Evolutionary conservation across 768 basidiomycete species (phyloP), one percentile per base, ranked within the genome.

Genomic region (Russula ochroleuca): DNA sequence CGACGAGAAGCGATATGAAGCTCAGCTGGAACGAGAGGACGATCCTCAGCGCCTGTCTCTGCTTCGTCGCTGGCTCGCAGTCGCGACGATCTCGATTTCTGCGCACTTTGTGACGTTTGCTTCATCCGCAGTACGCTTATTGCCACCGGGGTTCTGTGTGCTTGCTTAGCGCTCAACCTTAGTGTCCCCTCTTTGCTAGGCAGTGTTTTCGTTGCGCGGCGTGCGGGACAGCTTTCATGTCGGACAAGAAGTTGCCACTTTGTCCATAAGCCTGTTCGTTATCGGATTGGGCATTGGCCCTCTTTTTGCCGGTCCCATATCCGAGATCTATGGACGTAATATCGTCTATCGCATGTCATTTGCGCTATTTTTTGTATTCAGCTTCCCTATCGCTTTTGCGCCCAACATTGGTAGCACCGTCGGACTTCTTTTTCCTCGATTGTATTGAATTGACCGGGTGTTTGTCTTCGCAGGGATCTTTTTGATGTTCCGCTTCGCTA

Each of bases 301-400:
- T 13, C 65, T 73, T 21, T 21, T 72, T 17, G 64, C 69, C 13
- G 78, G 75, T 5, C 78, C 78, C 1, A 74, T 74, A 19, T 83
- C 75, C 54, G 79, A 80, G 68, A 67, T 88, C 15, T 83, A 85
- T 69, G 89, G 91, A 2, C 77, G 86, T 49, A 85, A 83, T 60
- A 72, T 79, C 51, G 80, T 91, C 13, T 90, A 92, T 71, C 77
- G 79, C 13, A 68, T 79, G 5, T 86, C 87, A 0, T 91, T 87
- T 65, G 67, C 75, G 0, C 67, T 83, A 3, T 85, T 88, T 70
- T 83, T 88, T 68, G 70, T 81, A 1, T 79, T 87, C 56, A 83
- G 84, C 15, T 86, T 86, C 69, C 86, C 88, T 0, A 84, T 89
- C 5, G 87, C 88, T 0, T 92, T 93, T 66, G 81, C 88, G 0